Base-by-base conservation (phyloP, 1,284 basidiomycete genomes). In the Melampsora larici-populina region DNA sequence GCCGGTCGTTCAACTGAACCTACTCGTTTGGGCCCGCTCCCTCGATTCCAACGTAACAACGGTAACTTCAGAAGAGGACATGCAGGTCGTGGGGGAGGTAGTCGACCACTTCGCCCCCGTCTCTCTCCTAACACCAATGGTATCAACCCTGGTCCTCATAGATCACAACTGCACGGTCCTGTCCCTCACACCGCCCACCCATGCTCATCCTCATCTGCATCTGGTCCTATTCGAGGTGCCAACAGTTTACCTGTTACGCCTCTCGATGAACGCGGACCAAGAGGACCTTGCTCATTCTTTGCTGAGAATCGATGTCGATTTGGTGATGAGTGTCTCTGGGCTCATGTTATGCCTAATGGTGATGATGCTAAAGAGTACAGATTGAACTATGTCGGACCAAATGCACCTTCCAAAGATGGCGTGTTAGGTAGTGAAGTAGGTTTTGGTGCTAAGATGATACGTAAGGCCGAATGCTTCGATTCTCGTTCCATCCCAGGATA, bases 211-310 rank as follows among this genome's bases (percentile, higher is more conserved):
- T 36, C 31, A 33, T 26, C 65, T 26, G 21, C 24, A 33, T 67
- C 36, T 36, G 65, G 36, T 43, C 24, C 65, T 26, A 26, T 26
- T 24, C 49, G 58, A 58, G 11, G 58, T 7, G 13, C 40, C 26
- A 21, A 70, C 31, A 51, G 74, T 13, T 33, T 31, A 51, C 40
- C 48, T 17, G 49, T 31, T 7, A 33, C 46, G 29, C 51, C 70
- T 31, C 24, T 15, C n/a, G 78, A 65, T 46, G 69, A 70, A 66
- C 68, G 72, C 8, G 70, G 63, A 8, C 74, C 79, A 11, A 70
- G 78, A 49, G 80, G 79, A 33, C 80, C 81, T 13, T 81, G 81
- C 66, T 81, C 80, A 24, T 81, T 80, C 79, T 81, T 81, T 71
- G 79, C 79, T 58, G 79, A 78, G 70, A 81, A 81, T 77, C 77